Conservation (phyloP, 306 rosid genomes). For the Dryas drummondii region DNA sequence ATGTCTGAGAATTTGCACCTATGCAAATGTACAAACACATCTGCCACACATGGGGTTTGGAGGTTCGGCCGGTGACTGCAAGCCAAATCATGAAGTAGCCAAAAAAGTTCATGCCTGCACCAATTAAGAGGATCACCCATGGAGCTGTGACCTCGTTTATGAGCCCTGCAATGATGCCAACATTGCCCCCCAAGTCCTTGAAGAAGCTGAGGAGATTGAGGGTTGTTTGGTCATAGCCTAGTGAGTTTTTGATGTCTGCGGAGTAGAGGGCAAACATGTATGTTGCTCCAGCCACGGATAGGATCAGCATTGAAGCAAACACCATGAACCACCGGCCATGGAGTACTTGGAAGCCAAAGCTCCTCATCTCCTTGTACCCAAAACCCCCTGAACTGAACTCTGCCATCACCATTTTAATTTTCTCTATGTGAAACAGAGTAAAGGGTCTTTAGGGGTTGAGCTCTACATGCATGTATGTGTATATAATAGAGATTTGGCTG, state of each 20-base stretch:
- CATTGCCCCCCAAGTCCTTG: constrained; percentile 70
- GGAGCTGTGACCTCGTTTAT: constrained; percentile 64
- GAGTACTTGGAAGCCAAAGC: constrained; percentile 33
- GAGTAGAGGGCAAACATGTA: constrained; percentile 69
- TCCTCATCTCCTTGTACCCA: constrained; percentile 20
- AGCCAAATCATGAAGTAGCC: constrained; percentile 88
- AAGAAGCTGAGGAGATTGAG: constrained; percentile 74
- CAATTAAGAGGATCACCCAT: constrained; percentile 56
- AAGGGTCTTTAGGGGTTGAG: too few species aligned
- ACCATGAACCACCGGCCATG: constrained; percentile 73
- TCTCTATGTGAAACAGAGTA: too few species aligned
- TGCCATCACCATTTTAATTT: constrained; percentile 24
- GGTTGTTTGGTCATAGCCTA: constrained; percentile 74
- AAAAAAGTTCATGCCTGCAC: constrained; percentile 59
- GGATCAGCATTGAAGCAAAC: constrained; percentile 58
- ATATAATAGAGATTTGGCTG: not conserved
- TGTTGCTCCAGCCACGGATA: constrained; percentile 65
- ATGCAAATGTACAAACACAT: constrained; percentile 74
- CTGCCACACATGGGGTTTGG: constrained; percentile 60
- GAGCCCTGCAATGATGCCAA: constrained; percentile 57
- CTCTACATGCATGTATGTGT: too few species aligned
- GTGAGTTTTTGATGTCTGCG: constrained; percentile 40
- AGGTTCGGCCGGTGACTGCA: constrained; percentile 41
- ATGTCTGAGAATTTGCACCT: constrained; percentile 69
- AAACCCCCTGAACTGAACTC: constrained; percentile 10